phyloP scores from a whole-genome alignment of 306 rosid genomes.

The Sicyos baderoa region DNA sequence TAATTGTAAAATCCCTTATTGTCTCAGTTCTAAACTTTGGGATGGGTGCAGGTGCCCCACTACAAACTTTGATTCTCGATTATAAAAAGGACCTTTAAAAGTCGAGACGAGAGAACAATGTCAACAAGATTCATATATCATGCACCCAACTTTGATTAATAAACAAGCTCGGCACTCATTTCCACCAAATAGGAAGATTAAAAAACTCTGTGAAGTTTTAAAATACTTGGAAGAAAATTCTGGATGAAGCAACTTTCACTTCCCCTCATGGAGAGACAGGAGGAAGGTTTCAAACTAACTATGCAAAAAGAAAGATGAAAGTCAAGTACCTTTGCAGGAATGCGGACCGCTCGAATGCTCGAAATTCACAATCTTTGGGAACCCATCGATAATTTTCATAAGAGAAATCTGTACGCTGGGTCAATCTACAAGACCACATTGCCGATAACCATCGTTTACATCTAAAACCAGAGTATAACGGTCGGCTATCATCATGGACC shows the following conservation, averaged over 20 bases:
- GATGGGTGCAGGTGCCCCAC: too few species aligned
- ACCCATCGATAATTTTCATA: slow-evolving; percentile 74
- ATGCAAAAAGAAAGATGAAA: neutral
- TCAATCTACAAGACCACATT: slow-evolving; percentile 88
- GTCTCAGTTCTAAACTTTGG: too few species aligned
- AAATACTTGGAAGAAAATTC: neutral
- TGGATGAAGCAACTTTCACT: neutral
- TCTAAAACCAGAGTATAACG: slow-evolving; percentile 62
- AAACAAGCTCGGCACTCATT: neutral
- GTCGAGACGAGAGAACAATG: too few species aligned
- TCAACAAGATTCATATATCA: too few species aligned
- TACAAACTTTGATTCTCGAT: too few species aligned
- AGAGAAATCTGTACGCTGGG: slow-evolving; percentile 64
- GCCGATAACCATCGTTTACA: slow-evolving; percentile 79
- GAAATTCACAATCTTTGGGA: slow-evolving; percentile 63
- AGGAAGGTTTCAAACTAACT: neutral
- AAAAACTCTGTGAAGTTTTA: too few species aligned
- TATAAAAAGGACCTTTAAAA: too few species aligned
- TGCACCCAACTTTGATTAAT: too few species aligned
- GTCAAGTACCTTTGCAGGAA: slow-evolving; percentile 64
- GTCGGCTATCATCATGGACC: slow-evolving; percentile 56
- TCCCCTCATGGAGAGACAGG: neutral
- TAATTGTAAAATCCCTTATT: too few species aligned
- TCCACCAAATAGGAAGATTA: neutral
- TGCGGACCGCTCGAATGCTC: slow-evolving; percentile 47